Evolutionary conservation across 1,139 yeast genomes (phyloP), one percentile per base, ranked within the genome.

Genomic region (Candida freyschussii): DNA sequence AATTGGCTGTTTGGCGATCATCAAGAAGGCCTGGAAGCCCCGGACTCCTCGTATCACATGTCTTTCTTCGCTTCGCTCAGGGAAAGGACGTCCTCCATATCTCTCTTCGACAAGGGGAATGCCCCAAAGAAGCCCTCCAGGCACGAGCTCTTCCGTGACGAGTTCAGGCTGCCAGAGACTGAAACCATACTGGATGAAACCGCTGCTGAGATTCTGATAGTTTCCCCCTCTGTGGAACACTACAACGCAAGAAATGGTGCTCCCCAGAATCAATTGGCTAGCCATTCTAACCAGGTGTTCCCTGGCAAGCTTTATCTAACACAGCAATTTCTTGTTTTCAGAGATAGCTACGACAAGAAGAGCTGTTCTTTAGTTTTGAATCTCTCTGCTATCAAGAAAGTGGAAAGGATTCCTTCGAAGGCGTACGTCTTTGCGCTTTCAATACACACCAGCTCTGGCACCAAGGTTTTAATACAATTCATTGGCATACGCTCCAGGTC

Each of bases 401-500:
- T 91, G 17, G 96, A 91, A 55, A 67, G 97, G 34, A 67, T 86
- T 17, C 91, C 93, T 3, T 71, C 86, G 3, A 70, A 75, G 36
- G 71, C 84, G 2, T 82, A 78, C 52, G 79, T 84, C n/a, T 84
- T 86, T 60, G 87, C 94, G 2, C 64, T 91, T 16, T 63, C 77
- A n/a, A 60, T 89, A 14, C 68, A 72, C 6, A 75, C 95, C 3
- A 78, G 80, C 41, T 79, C 84, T 33, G 83, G 78, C 15, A 55
- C 83, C 39, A 68, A 69, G 26, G 52, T 87, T 3, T 67, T 79
- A 2, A 61, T 89, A 11, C 85, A 83, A 48, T 76, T 89, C 50
- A 77, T 85, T 22, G 96, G 96, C 0, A 62, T 84, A 36, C 69
- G 86, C 27, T 75, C 89, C 9, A 79, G 78, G 26, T 78, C 94